Evolutionary conservation across 202 grass and related monocot species (phyloP).

Genomic region (Schoenoplectus tabernaemontani): DNA sequence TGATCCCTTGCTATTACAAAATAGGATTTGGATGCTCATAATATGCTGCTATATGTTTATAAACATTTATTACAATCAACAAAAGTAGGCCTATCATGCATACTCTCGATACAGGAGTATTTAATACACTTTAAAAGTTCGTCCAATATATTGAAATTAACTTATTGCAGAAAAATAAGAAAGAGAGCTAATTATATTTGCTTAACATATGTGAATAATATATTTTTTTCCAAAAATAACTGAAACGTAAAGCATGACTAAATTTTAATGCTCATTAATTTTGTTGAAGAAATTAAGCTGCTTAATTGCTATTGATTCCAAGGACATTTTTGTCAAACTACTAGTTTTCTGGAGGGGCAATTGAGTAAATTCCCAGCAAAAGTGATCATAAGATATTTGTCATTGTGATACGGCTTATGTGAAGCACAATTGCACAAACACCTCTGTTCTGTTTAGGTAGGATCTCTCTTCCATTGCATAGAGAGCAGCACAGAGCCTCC

Average conservation of each 20-base stretch:
- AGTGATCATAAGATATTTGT: constrained; percentile 22
- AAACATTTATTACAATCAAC: background rate
- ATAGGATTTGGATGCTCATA: background rate
- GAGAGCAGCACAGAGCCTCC: background rate
- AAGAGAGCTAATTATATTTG: background rate
- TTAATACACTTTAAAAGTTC: background rate
- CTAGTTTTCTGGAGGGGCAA: background rate
- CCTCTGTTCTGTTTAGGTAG: background rate
- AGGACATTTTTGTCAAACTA: background rate
- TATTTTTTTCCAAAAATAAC: background rate
- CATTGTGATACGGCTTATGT: constrained; percentile 18
- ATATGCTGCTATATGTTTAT: background rate
- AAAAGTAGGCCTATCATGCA: background rate
- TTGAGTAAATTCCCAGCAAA: constrained; percentile 1
- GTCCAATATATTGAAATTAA: background rate
- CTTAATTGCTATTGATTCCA: background rate
- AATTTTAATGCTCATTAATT: background rate
- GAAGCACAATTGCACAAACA: constrained; percentile 18
- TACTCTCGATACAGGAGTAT: background rate
- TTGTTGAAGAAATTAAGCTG: background rate
- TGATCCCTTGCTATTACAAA: no score
- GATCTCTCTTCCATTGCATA: constrained; percentile 10
- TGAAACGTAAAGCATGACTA: background rate
- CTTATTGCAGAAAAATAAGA: background rate
- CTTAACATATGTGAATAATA: background rate